Evolutionary conservation across 495 filamentous ascomycete genomes (phyloP).

Genomic region (Aspergillus nanangensis): DNA sequence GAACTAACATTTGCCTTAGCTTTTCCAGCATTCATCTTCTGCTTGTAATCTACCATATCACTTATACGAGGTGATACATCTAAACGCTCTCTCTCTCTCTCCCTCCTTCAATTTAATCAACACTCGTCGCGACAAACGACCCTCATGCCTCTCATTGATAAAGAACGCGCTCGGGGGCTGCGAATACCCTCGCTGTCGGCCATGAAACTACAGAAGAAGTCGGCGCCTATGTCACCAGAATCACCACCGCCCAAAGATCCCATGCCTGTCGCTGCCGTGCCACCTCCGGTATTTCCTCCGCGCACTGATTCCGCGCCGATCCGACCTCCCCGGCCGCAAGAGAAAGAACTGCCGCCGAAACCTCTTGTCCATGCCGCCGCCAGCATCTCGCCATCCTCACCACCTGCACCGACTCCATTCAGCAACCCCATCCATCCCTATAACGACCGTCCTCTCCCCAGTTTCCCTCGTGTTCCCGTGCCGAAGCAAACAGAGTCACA

Average conservation of each 20-base stretch:
- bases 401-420: conserved; percentile 2
- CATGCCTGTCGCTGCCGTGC: conserved; percentile 1
- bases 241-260: conserved; percentile 9
- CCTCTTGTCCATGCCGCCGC: conserved; percentile 15
- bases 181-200: conserved; percentile 35
- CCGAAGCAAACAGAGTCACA: background rate
- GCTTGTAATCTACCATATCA: conserved; percentile 4
- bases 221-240: conserved; percentile 6
- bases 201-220: conserved; percentile 21
- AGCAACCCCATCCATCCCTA: background rate
- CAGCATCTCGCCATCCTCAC: conserved; percentile 3
- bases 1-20: background rate
- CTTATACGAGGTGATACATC: background rate
- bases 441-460: conserved; percentile 4
- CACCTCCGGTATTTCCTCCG: conserved; percentile 8
- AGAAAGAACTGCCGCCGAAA: conserved; percentile 30
- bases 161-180: conserved; percentile 35
- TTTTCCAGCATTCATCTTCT: conserved; percentile 5
- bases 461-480: conserved; percentile 2
- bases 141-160: conserved; percentile 36
- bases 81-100: conserved; percentile 4
- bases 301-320: conserved; percentile 11
- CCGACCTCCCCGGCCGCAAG: conserved; percentile 12
- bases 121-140: too few relatives aligned
- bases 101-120: background rate